Evolutionary conservation across 1,284 basidiomycete species (phyloP).

Genomic region (Pulveroboletus sp.): DNA sequence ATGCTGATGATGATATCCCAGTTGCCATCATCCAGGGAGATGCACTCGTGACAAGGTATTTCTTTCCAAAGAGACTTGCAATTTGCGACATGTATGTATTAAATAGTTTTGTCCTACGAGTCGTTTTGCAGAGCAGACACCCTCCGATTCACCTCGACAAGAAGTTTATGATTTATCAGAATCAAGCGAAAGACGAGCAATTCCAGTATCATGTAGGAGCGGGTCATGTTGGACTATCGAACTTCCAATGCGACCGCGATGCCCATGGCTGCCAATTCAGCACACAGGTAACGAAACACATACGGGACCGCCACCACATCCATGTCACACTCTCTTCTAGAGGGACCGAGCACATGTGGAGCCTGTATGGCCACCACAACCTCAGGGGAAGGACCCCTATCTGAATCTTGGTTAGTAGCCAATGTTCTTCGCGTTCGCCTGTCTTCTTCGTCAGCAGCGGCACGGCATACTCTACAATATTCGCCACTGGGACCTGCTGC

Average conservation of each 20-base stretch:
- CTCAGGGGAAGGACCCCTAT: conserved; percentile 44
- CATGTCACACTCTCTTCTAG: conserved; percentile 73
- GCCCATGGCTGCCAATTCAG: conserved; percentile 84
- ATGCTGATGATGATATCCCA: too few relatives aligned
- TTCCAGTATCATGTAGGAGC: too few relatives aligned
- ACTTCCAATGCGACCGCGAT: conserved; percentile 80
- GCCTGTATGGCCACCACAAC: conserved; percentile 65
- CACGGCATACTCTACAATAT: conserved; percentile 90
- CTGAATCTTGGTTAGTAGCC: conserved; percentile 48
- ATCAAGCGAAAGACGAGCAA: too few relatives aligned
- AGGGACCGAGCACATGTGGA: conserved; percentile 60
- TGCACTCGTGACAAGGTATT: too few relatives aligned
- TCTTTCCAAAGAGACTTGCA: too few relatives aligned
- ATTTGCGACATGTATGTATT: too few relatives aligned
- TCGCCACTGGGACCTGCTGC: conserved; percentile 76
- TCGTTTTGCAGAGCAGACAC: too few relatives aligned
- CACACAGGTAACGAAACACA: conserved; percentile 89
- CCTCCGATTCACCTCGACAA: too few relatives aligned
- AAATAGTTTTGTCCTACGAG: too few relatives aligned
- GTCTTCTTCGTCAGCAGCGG: conserved; percentile 63
- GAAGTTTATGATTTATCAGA: too few relatives aligned
- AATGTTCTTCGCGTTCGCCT: conserved; percentile 56
- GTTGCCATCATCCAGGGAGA: too few relatives aligned
- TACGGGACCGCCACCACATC: conserved; percentile 96
- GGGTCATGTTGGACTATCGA: conserved; percentile 42